A percentile compares a stretch with the other conserved stretches of the same genome.
Conservation (phyloP, 306 rosid genomes). For the Glycyrrhiza uralensis region DNA sequence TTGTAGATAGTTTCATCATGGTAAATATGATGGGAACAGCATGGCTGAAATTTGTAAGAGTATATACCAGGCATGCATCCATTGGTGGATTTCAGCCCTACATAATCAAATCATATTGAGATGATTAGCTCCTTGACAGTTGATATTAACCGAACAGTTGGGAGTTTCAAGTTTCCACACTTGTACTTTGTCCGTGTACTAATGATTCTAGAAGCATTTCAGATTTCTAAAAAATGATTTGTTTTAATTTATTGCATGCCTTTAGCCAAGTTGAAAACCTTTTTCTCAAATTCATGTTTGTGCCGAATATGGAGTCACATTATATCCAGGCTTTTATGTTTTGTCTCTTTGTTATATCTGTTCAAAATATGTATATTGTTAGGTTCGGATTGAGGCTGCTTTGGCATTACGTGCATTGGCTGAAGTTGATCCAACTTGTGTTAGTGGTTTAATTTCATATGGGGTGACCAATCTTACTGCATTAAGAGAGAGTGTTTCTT, state of each 20-base stretch:
- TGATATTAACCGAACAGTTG: neutral
- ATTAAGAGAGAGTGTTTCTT: slow-evolving; percentile 83
- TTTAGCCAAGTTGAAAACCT: slow-evolving; percentile 15
- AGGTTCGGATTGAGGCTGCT: slow-evolving; percentile 98
- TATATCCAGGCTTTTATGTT: neutral
- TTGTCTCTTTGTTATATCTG: slow-evolving; percentile 8
- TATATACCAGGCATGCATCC: neutral
- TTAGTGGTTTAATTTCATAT: slow-evolving; percentile 89
- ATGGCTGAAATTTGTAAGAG: neutral
- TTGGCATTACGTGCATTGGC: slow-evolving; percentile 79
- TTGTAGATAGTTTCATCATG: slow-evolving; percentile 11
- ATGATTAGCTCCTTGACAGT: neutral
- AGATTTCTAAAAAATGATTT: neutral
- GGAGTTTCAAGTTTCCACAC: neutral
- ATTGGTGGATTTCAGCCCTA: neutral
- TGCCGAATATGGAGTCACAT: slow-evolving; percentile 5
- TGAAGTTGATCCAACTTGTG: slow-evolving; percentile 98
- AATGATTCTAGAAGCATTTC: slow-evolving; percentile 6
- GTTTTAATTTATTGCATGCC: slow-evolving; percentile 3
- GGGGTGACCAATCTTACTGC: slow-evolving; percentile 88
- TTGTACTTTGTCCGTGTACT: neutral
- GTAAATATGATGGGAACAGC: neutral
- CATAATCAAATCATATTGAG: neutral
- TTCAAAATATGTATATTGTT: slow-evolving; percentile 27
- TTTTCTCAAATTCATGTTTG: slow-evolving; percentile 3